These are phyloP conservation scores for Thelonectria olida DNA, from an alignment of 2,329 filamentous ascomycete species.

Conservation along the genomic window DNA sequence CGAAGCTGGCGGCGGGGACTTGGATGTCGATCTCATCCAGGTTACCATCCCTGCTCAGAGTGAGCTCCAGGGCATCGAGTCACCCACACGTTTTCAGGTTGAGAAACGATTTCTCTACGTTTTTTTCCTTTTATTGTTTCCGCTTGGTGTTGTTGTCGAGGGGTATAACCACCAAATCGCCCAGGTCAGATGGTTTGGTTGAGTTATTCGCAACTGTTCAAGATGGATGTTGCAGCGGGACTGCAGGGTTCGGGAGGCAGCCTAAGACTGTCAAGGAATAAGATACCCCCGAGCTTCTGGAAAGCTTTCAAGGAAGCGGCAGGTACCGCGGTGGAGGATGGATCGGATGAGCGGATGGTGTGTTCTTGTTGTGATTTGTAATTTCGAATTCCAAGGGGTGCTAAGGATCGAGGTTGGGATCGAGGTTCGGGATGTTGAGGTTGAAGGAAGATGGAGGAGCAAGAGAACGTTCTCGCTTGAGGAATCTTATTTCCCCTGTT, in stretches of 20 bases:
- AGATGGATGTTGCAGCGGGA: background rate
- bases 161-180: background rate
- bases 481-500: background rate
- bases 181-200: background rate
- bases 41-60: background rate
- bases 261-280: background rate
- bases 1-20: background rate
- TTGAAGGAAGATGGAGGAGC: background rate
- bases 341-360: background rate
- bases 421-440: background rate
- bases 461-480: background rate
- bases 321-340: background rate
- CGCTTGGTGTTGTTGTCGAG: background rate
- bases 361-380: background rate
- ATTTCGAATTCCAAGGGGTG: background rate
- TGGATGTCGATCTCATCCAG: conserved; percentile 3
- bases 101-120: background rate
- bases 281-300: background rate
- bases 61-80: background rate
- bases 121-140: background rate
- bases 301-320: background rate
- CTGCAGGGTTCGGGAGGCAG: background rate
- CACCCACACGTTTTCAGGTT: background rate
- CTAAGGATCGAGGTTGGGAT: background rate
- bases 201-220: background rate